Evolutionary conservation across 2,329 filamentous ascomycete genomes (phyloP), one percentile per base, ranked within the genome.

Genomic region (Blastomyces emzantsi): DNA sequence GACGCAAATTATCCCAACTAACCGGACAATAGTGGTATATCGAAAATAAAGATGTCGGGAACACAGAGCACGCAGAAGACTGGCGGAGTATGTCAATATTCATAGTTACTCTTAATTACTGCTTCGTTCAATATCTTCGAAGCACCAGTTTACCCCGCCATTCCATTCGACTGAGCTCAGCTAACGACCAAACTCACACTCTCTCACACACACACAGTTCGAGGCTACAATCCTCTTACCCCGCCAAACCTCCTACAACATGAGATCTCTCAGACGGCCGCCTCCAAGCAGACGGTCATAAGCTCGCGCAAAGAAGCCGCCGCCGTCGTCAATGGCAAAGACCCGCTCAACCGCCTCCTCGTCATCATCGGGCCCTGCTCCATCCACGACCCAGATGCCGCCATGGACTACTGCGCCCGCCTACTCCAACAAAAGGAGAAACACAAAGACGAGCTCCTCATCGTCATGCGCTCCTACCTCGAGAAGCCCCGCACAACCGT

Each of bases 401-500:
- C 93, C 13, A 85, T 97, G 69, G 90, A 93, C 74, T 99, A 99
- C 86, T 96, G 92, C 82, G 87, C 92, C 73, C 83, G 88, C 68
- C 83, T 99, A 67, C 76, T 95, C 69, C 82, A 85, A 73, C 82
- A 95, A 71, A 92, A 93, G 78, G 85, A 92, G 74, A 94, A 95
- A 81, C 88, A 96, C 81, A 84, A 89, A 75, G 85, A 92, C 72
- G 91, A 97, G 74, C 84, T 99, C 47, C 83, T 95, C 70, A 94
- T 99, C 70, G 89, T 99, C 66, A 99, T 99, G 94, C 90, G 94
- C 70, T 90, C 91, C 67, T 99, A 99, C 84, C 86, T 99, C 65
- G 94, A 99, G 83, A 99, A 99, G 83, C 94, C 94, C 28, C 87
- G 94, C 68, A 99, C 94, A 36, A 99, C 94, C 0, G 91, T 99